These are phyloP conservation scores for Phytophthora tentaculata DNA, from an alignment of 352 stramenopile genomes.

Conservation along the genomic window DNA sequence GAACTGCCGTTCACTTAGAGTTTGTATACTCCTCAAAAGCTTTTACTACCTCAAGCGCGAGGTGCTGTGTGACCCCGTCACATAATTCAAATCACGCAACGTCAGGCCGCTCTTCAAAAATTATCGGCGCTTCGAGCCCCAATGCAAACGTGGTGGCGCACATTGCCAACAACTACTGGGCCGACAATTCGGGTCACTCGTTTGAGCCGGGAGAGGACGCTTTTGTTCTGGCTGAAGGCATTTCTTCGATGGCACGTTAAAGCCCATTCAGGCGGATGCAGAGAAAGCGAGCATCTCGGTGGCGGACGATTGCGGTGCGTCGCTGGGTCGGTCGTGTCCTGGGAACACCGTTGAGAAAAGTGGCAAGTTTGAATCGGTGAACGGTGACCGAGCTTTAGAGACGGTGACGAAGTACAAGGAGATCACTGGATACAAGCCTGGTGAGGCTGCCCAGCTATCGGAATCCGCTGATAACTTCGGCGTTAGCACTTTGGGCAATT, in stretches of 20 bases:
- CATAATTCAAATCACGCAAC: no score
- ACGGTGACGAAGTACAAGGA: constrained; percentile 29
- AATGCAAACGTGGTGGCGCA: constrained; percentile 38
- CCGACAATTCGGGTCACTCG: constrained; percentile 47
- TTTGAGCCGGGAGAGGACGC: constrained; percentile 29
- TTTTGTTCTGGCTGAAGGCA: constrained; percentile 43
- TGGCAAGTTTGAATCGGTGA: constrained; percentile 20
- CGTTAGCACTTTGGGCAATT: background rate
- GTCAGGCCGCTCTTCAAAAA: constrained; percentile 42
- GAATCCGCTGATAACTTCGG: constrained; percentile 25
- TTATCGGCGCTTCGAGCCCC: constrained; percentile 16
- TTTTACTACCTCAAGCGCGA: no score
- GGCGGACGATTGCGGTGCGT: constrained; percentile 17
- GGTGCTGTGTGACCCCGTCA: no score
- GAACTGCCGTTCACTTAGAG: no score
- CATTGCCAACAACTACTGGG: constrained; percentile 53
- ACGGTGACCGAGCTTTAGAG: constrained; percentile 9
- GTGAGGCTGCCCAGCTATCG: constrained; percentile 7
- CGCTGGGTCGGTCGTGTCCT: constrained; percentile 14
- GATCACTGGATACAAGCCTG: constrained; percentile 21
- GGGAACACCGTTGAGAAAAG: constrained; percentile 20
- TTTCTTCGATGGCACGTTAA: constrained; percentile 42
- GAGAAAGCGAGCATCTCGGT: constrained; percentile 13
- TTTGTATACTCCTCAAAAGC: no score
- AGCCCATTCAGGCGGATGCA: constrained; percentile 16